These are phyloP conservation scores for Nothopassalora personata DNA, from an alignment of 2,329 filamentous ascomycete species.

Conservation along the genomic window DNA sequence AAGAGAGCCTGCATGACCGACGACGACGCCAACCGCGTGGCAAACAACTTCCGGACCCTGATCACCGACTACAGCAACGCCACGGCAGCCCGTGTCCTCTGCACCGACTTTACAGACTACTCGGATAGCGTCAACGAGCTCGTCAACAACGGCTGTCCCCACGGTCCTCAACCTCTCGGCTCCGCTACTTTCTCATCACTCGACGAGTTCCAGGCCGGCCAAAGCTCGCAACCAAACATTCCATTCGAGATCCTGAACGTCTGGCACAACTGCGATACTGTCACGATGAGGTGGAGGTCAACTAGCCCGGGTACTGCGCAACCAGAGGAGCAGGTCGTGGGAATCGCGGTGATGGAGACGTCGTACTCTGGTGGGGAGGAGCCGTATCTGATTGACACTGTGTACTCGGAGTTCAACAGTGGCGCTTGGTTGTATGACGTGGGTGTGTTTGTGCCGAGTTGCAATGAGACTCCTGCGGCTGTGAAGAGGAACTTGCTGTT, in stretches of 20 bases:
- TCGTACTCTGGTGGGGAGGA: constrained; percentile 2
- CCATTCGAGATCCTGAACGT: constrained; percentile 30
- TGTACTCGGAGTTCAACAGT: constrained; percentile 34
- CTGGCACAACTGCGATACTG: constrained; percentile 30
- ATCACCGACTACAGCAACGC: constrained; percentile 28
- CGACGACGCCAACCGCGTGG: constrained; percentile 21
- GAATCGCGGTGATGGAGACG: constrained; percentile 30
- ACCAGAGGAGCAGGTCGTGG: constrained; percentile 22
- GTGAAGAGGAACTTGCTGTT: constrained; percentile 4
- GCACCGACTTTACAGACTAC: constrained; percentile 30
- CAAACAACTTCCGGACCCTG: constrained; percentile 28
- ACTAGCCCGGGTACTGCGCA: constrained; percentile 1
- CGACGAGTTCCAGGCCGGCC: constrained; percentile 23
- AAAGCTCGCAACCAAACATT: constrained; percentile 26
- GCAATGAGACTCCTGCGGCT: constrained; percentile 7
- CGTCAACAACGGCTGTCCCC: constrained; percentile 31
- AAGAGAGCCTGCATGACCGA: constrained; percentile 24
- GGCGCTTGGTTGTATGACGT: constrained; percentile 32
- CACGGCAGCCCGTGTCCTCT: constrained; percentile 20
- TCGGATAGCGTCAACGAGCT: constrained; percentile 33
- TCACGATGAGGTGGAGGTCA: constrained; percentile 29
- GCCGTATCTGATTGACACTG: constrained; percentile 30
- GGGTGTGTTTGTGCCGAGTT: constrained; percentile 26
- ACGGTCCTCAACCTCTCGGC: constrained; percentile 19
- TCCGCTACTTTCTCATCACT: constrained; percentile 25